A percentile compares a stretch with the other conserved stretches of the same genome.
Conservation (phyloP, 2,329 filamentous ascomycete genomes). For the Madurella mycetomatis region DNA sequence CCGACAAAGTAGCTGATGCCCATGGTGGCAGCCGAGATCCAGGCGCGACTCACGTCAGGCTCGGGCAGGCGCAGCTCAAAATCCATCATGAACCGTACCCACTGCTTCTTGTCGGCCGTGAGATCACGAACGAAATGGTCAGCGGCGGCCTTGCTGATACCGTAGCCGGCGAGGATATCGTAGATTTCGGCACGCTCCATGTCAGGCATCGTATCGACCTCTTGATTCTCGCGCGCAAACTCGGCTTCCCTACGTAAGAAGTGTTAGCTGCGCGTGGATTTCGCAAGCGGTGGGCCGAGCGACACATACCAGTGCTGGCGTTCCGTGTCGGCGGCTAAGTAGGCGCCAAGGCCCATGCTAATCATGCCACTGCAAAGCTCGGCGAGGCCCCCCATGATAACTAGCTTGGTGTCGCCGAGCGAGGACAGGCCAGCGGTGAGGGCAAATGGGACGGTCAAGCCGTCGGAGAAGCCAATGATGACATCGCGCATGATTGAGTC, state of each 20-base stretch:
- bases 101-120: constrained; percentile 42
- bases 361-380: constrained; percentile 73
- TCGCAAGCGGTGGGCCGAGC: not conserved
- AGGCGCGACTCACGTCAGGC: constrained; percentile 40
- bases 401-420: constrained; percentile 60
- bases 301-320: not conserved
- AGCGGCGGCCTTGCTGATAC: constrained; percentile 40
- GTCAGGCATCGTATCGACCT: constrained; percentile 40
- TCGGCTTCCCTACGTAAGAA: constrained; percentile 47
- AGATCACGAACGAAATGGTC: constrained; percentile 47
- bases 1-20: constrained; percentile 66
- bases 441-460: constrained; percentile 75
- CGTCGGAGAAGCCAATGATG: constrained; percentile 67
- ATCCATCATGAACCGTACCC: constrained; percentile 57
- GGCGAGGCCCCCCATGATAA: constrained; percentile 68
- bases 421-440: constrained; percentile 68
- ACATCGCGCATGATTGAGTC: not conserved
- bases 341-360: constrained; percentile 72
- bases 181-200: constrained; percentile 46
- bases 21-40: constrained; percentile 60
- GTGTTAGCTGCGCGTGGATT: constrained; percentile 26
- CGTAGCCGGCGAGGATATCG: constrained; percentile 42
- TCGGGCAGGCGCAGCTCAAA: constrained; percentile 50
- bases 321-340: constrained; percentile 49
- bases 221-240: constrained; percentile 41